These are phyloP conservation scores for Alternaria alternata DNA, from an alignment of 2,329 filamentous ascomycete genomes.

Conservation along the genomic window DNA sequence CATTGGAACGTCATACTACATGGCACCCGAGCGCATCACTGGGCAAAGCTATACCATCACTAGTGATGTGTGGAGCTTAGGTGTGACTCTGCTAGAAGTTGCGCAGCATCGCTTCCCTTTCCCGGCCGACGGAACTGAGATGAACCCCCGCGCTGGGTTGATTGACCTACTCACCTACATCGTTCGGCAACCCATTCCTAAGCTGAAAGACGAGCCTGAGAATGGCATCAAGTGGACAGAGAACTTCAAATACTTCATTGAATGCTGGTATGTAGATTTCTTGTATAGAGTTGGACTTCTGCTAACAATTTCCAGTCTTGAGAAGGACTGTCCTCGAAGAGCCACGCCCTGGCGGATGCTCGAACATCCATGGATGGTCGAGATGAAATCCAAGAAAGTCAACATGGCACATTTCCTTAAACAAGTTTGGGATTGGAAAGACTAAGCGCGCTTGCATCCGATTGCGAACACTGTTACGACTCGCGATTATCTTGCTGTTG, in stretches of 20 bases:
- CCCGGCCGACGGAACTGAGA: conserved; percentile 93
- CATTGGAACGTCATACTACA: conserved; percentile 98
- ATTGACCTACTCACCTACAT: conserved; percentile 98
- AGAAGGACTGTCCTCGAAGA: conserved; percentile 87
- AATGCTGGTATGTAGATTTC: conserved; percentile 83
- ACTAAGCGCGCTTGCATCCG: conserved; percentile 52
- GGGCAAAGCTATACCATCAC: conserved; percentile 98
- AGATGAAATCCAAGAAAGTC: conserved; percentile 94
- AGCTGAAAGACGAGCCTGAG: conserved; percentile 91
- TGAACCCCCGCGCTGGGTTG: conserved; percentile 89
- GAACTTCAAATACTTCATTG: conserved; percentile 99
- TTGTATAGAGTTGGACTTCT: neutral
- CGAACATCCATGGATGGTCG: conserved; percentile 98
- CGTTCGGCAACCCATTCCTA: conserved; percentile 92
- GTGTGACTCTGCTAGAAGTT: conserved; percentile 97
- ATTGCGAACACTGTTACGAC: conserved; percentile 2
- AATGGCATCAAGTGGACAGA: conserved; percentile 93
- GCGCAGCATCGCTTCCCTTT: conserved; percentile 98
- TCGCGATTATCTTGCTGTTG: neutral
- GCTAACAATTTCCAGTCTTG: conserved; percentile 69
- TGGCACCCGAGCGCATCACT: conserved; percentile 97
- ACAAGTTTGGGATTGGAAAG: conserved; percentile 97
- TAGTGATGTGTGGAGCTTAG: conserved; percentile 97
- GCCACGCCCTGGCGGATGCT: conserved; percentile 98
- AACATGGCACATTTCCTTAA: conserved; percentile 96